These are phyloP conservation scores for Dacryopinax spathularia DNA, from an alignment of 768 basidiomycete species.

Conservation along the genomic window DNA sequence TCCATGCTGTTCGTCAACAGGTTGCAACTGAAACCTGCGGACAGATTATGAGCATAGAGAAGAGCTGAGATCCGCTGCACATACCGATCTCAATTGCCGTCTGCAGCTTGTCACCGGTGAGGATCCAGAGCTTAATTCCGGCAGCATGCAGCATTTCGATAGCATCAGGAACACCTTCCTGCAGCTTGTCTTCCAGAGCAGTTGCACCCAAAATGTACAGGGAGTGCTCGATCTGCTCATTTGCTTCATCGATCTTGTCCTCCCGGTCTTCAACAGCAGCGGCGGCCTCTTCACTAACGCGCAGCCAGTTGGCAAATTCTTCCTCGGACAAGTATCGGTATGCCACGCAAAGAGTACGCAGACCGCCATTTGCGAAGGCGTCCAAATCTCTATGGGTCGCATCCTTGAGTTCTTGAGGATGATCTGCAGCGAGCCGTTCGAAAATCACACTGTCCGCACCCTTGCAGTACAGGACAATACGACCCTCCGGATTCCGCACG, in stretches of 20 bases:
- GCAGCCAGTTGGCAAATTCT: slow-evolving; percentile 70
- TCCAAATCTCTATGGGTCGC: slow-evolving; percentile 81
- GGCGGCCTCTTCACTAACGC: slow-evolving; percentile 68
- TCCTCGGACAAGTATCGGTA: slow-evolving; percentile 65
- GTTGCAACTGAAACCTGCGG: slow-evolving; percentile 72
- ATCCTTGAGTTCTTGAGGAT: slow-evolving; percentile 58
- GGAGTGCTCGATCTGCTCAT: slow-evolving; percentile 67
- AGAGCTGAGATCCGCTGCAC: neutral
- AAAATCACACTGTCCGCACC: slow-evolving; percentile 97
- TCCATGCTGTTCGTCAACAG: slow-evolving; percentile 90
- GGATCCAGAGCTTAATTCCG: slow-evolving; percentile 95
- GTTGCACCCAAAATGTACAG: slow-evolving; percentile 84
- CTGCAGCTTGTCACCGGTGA: slow-evolving; percentile 95
- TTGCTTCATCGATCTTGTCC: slow-evolving; percentile 81
- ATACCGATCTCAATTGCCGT: slow-evolving; percentile 91
- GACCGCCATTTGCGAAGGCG: slow-evolving; percentile 77
- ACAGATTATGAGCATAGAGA: neutral
- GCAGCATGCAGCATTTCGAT: slow-evolving; percentile 83
- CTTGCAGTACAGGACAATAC: slow-evolving; percentile 77
- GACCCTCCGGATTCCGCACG: slow-evolving; percentile 70
- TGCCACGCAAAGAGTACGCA: slow-evolving; percentile 83
- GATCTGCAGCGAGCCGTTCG: slow-evolving; percentile 60
- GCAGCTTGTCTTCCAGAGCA: slow-evolving; percentile 91
- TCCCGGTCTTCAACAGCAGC: slow-evolving; percentile 67
- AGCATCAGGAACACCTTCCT: slow-evolving; percentile 91